These are phyloP conservation scores for Microdochium bolleyi DNA, from an alignment of 2,329 filamentous ascomycete species.

Conservation along the genomic window DNA sequence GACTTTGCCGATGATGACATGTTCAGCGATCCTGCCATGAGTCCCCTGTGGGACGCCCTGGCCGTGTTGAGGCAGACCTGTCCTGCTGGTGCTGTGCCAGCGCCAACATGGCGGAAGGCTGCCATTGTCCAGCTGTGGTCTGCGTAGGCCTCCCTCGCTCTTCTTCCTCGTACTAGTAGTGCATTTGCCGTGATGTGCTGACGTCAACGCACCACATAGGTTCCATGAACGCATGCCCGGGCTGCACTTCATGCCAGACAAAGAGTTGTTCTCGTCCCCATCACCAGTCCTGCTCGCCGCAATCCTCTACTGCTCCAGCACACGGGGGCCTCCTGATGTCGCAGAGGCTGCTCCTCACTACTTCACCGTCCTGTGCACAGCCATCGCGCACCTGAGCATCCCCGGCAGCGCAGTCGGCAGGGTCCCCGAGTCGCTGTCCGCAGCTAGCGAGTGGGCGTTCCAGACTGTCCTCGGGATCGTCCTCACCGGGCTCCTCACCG, in stretches of 20 bases:
- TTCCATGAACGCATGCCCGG: constrained; percentile 35
- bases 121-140: constrained; percentile 25
- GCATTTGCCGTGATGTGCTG: background rate
- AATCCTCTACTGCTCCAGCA: constrained; percentile 33
- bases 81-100: constrained; percentile 10
- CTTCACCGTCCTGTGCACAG: constrained; percentile 25
- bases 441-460: constrained; percentile 29
- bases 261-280: constrained; percentile 31
- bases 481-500: constrained; percentile 28
- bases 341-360: constrained; percentile 27
- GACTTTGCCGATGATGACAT: constrained; percentile 4
- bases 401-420: constrained; percentile 19
- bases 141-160: constrained; percentile 10
- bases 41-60: constrained; percentile 20
- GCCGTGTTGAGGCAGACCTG: constrained; percentile 17
- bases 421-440: constrained; percentile 10
- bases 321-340: constrained; percentile 20
- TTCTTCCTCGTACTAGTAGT: background rate
- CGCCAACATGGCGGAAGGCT: constrained; percentile 20
- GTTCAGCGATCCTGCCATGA: constrained; percentile 7
- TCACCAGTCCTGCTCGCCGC: constrained; percentile 32
- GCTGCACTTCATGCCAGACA: constrained; percentile 33
- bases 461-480: constrained; percentile 32
- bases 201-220: constrained; percentile 9
- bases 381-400: constrained; percentile 30